Base-by-base conservation (phyloP, 2,329 filamentous ascomycete species). In the Pyrenophora tritici-repentis region DNA sequence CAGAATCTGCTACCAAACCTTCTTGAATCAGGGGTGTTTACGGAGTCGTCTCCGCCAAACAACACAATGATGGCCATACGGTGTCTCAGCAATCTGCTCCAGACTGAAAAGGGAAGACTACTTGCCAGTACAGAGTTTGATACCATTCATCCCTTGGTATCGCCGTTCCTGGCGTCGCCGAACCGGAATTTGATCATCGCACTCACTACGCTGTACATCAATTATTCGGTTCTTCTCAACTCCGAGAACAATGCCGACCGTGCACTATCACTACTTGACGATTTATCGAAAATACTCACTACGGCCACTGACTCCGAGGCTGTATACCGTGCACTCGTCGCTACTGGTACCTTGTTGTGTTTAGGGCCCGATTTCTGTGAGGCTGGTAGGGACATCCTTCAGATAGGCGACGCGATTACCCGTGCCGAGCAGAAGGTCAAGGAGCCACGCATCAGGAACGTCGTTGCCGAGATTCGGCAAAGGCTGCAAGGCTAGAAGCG, bases 61-160 rank as follows among this genome's bases (percentile, higher is more conserved):
- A 91, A 91, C 59, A 83, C 85, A 9, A 96, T 97, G 87, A 89
- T 99, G 79, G 86, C 88, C 0, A 80, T 91, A 10, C 88, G 94
- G 3, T 84, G 87, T 12, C 80, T 97, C 41, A 87, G 86, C 24
- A 99, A 99, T 63, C 78, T 97, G 6, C 96, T 97, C 67, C 82
- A 84, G 53, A 90, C 89, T 0, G 77, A 84, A 0, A 80, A 87
- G 49, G 94, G 94, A 13, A 84, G 89, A 3, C 61, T 73, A 5
- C 62, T 76, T 32, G 84, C 86, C 5, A 81, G 83, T 10, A 76
- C 76, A 16, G 77, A 79, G 36, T 84, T 86, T 16, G 82, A 86
- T 34, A 78, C 81, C 33, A 82, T 88, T 4, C 77, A 90, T 4
- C 73, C 78, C 2, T 82, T 88, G 22, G 76, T 95, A 7, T 82